These are phyloP conservation scores for Viridothelium virens DNA, from an alignment of 495 filamentous ascomycete genomes.

Conservation along the genomic window DNA sequence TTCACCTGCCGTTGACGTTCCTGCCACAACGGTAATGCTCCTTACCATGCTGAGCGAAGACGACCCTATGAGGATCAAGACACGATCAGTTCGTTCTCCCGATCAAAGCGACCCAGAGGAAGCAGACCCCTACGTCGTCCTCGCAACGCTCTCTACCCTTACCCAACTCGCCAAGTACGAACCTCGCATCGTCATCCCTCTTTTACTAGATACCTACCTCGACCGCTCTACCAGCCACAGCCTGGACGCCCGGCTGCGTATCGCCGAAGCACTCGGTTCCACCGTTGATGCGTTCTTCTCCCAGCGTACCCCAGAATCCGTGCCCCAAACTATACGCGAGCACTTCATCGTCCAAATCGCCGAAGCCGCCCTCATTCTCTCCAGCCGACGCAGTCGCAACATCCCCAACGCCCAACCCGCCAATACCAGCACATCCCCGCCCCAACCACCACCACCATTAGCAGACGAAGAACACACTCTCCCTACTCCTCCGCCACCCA, in stretches of 20 bases:
- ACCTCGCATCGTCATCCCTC: not conserved
- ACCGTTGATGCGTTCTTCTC: not conserved
- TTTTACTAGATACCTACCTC: constrained; percentile 40
- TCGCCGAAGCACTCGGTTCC: constrained; percentile 57
- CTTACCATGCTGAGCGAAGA: constrained; percentile 58
- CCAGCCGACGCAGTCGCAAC: constrained; percentile 52
- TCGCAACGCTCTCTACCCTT: not conserved
- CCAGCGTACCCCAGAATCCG: not conserved
- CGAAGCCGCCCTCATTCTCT: constrained; percentile 57
- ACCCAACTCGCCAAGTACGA: constrained; percentile 6
- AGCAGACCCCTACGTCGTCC: constrained; percentile 24
- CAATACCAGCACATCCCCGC: constrained; percentile 23
- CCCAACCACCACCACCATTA: not conserved
- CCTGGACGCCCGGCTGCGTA: constrained; percentile 60
- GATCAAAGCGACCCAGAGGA: constrained; percentile 40
- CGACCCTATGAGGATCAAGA: constrained; percentile 35
- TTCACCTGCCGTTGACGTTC: constrained; percentile 63
- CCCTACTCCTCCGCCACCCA: constrained; percentile 1
- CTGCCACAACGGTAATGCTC: constrained; percentile 57
- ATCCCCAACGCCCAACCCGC: constrained; percentile 28
- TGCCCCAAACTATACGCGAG: constrained; percentile 23
- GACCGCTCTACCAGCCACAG: constrained; percentile 40
- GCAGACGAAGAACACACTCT: not conserved
- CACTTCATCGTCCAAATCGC: constrained; percentile 33
- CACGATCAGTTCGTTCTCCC: not conserved